Percentiles rank a stretch among this genome's conserved stretches.
These are phyloP conservation scores for Arthrobotrys megalospora DNA, from an alignment of 2,329 filamentous ascomycete genomes.

Conservation along the genomic window DNA sequence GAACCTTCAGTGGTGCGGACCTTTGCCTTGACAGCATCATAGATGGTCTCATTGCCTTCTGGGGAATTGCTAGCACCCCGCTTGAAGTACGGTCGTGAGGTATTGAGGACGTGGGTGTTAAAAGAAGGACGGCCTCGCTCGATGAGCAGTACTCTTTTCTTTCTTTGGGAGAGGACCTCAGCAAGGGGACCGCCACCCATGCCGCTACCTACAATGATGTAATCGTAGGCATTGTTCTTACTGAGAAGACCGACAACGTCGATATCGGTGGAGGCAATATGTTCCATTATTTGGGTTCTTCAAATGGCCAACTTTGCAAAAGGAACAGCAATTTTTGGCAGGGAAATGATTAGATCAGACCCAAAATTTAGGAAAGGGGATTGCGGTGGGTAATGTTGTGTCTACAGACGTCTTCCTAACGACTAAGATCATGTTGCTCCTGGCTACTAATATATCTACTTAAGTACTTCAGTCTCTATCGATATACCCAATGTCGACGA, in stretches of 20 bases:
- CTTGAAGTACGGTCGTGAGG: slow-evolving; percentile 2
- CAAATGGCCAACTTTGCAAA: no score
- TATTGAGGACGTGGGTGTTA: slow-evolving; percentile 9
- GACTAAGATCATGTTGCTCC: no score
- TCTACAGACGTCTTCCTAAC: no score
- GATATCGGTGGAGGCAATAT: neutral
- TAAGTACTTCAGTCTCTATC: no score
- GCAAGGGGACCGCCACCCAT: slow-evolving; percentile 18
- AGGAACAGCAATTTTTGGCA: no score
- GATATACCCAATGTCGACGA: no score
- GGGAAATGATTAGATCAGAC: no score
- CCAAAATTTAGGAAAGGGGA: no score
- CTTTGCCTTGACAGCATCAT: slow-evolving; percentile 2
- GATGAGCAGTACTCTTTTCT: slow-evolving; percentile 10
- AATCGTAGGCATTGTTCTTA: slow-evolving; percentile 4
- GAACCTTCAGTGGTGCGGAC: neutral
- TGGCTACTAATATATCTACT: no score
- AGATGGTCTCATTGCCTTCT: neutral
- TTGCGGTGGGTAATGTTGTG: no score
- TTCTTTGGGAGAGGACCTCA: neutral
- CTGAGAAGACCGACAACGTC: neutral
- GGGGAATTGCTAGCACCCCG: neutral
- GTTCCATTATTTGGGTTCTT: no score
- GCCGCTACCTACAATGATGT: slow-evolving; percentile 19
- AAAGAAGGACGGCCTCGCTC: slow-evolving; percentile 4